Conservation (phyloP, 2,329 filamentous ascomycete species). For the Penicillium sp. region DNA sequence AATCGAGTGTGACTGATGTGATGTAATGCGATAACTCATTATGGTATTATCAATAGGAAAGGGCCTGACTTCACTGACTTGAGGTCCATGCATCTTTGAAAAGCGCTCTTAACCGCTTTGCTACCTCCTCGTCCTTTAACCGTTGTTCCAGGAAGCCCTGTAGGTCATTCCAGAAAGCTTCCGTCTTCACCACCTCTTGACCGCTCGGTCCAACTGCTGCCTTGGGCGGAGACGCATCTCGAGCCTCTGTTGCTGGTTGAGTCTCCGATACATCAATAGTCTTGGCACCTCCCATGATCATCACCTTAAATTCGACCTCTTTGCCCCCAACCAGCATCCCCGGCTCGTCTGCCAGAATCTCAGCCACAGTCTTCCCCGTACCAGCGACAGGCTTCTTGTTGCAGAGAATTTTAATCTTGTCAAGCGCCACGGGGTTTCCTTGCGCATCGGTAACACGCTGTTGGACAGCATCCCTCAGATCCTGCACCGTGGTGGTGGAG, state of each 20-base stretch:
- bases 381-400: slow-evolving; percentile 85
- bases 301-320: slow-evolving; percentile 75
- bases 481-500: slow-evolving; percentile 71
- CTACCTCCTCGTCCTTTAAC: slow-evolving; percentile 68
- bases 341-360: slow-evolving; percentile 63
- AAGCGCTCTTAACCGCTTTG: slow-evolving; percentile 62
- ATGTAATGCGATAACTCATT: background rate
- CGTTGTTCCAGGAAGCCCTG: slow-evolving; percentile 77
- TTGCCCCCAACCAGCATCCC: slow-evolving; percentile 41
- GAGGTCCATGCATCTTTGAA: slow-evolving; percentile 70
- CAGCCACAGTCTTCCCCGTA: slow-evolving; percentile 72
- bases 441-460: slow-evolving; percentile 57
- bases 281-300: slow-evolving; percentile 76
- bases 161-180: slow-evolving; percentile 85
- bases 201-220: slow-evolving; percentile 58
- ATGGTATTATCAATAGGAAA: background rate
- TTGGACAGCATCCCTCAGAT: slow-evolving; percentile 72
- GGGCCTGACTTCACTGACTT: slow-evolving; percentile 1
- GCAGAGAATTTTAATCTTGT: slow-evolving; percentile 82
- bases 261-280: slow-evolving; percentile 39
- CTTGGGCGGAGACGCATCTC: slow-evolving; percentile 27
- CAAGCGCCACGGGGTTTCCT: slow-evolving; percentile 44
- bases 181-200: slow-evolving; percentile 63
- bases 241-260: slow-evolving; percentile 32
- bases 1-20: background rate